Evolutionary conservation across 2,329 filamentous ascomycete species (phyloP).

Genomic region (Ophioceras dolichostomum): DNA sequence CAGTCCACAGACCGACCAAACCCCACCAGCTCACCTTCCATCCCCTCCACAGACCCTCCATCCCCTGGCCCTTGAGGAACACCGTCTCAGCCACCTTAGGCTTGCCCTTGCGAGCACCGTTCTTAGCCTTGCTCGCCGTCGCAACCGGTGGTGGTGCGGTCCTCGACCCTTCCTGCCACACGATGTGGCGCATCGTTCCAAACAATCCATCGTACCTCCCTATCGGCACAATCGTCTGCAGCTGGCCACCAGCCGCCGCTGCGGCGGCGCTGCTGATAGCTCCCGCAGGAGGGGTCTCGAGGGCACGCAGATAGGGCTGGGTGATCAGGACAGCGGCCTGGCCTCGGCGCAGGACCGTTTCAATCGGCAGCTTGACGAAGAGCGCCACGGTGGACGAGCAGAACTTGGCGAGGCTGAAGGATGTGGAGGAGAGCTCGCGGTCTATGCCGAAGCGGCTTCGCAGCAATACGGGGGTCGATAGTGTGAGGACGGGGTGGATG

Average conservation of each 20-base stretch:
- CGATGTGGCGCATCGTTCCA: constrained; percentile 84
- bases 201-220: constrained; percentile 76
- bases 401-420: constrained; percentile 76
- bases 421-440: constrained; percentile 64
- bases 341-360: constrained; percentile 81
- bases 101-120: constrained; percentile 17
- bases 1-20: constrained; percentile 61
- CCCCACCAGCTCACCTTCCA: constrained; percentile 75
- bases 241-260: neutral
- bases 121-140: constrained; percentile 16
- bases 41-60: constrained; percentile 57
- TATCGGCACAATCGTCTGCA: constrained; percentile 67
- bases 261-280: too few species aligned
- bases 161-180: constrained; percentile 66
- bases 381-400: constrained; percentile 68
- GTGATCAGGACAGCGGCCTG: constrained; percentile 63
- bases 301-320: constrained; percentile 35
- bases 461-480: constrained; percentile 74
- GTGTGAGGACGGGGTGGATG: constrained; percentile 69
- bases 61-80: constrained; percentile 51
- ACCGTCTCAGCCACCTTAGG: constrained; percentile 26
- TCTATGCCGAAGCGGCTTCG: constrained; percentile 78
- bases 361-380: constrained; percentile 76
- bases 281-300: constrained; percentile 20
- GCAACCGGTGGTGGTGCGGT: constrained; percentile 21